Conservation (phyloP, 2,329 filamentous ascomycete genomes). For the Ophiobolus disseminans region DNA sequence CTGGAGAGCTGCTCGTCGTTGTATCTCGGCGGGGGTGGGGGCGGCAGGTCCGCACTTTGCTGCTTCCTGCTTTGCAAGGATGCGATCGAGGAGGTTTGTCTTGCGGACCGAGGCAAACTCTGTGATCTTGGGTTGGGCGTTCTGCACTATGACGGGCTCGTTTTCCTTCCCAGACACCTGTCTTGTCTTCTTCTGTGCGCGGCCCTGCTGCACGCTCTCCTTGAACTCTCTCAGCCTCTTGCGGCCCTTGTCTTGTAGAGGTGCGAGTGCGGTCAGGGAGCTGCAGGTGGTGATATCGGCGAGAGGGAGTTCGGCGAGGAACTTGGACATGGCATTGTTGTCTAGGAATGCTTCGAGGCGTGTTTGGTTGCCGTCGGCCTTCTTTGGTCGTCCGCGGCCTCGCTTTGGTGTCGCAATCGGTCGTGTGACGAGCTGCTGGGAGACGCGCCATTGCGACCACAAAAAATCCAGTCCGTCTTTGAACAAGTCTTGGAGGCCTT, state of each 20-base stretch:
- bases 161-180: slow-evolving; percentile 42
- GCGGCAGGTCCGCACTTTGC: slow-evolving; percentile 47
- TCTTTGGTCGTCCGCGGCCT: slow-evolving; percentile 43
- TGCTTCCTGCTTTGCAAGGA: slow-evolving; percentile 58
- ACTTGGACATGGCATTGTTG: slow-evolving; percentile 51
- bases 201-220: slow-evolving; percentile 58
- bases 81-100: slow-evolving; percentile 57
- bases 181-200: slow-evolving; percentile 40
- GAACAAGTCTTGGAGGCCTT: slow-evolving; percentile 59
- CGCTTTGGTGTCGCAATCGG: slow-evolving; percentile 45
- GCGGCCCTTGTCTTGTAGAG: slow-evolving; percentile 70
- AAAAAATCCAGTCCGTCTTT: slow-evolving; percentile 54
- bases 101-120: slow-evolving; percentile 51
- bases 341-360: slow-evolving; percentile 57
- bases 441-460: slow-evolving; percentile 53
- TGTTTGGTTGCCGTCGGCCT: slow-evolving; percentile 45
- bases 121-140: slow-evolving; percentile 43
- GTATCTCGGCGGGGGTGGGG: slow-evolving; percentile 52
- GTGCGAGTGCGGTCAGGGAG: slow-evolving; percentile 61
- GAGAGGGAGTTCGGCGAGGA: slow-evolving; percentile 64
- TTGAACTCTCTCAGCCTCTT: slow-evolving; percentile 73
- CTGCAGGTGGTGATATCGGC: slow-evolving; percentile 61
- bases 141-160: slow-evolving; percentile 18
- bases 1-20: slow-evolving; percentile 56
- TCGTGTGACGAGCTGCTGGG: slow-evolving; percentile 30